These are phyloP conservation scores for Hanseniaspora hatyaiensis DNA, from an alignment of 805 yeast species.

Conservation along the genomic window DNA sequence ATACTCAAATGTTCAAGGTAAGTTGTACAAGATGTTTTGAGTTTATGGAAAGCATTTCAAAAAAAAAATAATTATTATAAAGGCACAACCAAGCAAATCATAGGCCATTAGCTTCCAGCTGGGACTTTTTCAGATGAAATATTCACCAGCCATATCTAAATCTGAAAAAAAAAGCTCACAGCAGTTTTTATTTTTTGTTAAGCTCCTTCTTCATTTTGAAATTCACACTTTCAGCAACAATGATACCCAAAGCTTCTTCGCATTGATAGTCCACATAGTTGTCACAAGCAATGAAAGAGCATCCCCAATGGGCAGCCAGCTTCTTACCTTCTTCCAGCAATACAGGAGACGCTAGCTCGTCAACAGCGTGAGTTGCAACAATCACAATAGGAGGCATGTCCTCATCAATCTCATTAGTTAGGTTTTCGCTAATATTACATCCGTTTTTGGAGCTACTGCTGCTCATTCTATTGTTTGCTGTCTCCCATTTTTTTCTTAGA, in stretches of 20 bases:
- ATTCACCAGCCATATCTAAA: too few species aligned
- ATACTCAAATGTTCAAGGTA: too few species aligned
- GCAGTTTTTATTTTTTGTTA: too few species aligned
- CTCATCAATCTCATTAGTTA: constrained; percentile 7
- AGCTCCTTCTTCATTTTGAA: background rate
- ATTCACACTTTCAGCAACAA: constrained; percentile 12
- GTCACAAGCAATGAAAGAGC: constrained; percentile 56
- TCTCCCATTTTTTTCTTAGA: constrained; percentile 46
- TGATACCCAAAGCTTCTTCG: constrained; percentile 44
- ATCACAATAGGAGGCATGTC: constrained; percentile 56
- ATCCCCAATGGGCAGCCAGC: constrained; percentile 49
- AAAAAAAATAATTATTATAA: too few species aligned
- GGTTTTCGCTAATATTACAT: too few species aligned
- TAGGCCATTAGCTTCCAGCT: too few species aligned
- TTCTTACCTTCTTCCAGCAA: constrained; percentile 47
- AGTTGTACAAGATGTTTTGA: too few species aligned
- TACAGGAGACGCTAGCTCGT: constrained; percentile 48
- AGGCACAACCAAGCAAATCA: too few species aligned
- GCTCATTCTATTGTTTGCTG: constrained; percentile 23
- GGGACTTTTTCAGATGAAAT: too few species aligned
- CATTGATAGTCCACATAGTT: constrained; percentile 39
- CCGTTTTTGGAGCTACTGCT: constrained; percentile 22
- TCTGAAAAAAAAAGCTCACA: too few species aligned
- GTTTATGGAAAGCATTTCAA: too few species aligned
- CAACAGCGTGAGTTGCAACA: constrained; percentile 51